Evolutionary conservation across 1,284 basidiomycete species (phyloP), one percentile per base, ranked within the genome.

Genomic region (Testicularia cyperi): DNA sequence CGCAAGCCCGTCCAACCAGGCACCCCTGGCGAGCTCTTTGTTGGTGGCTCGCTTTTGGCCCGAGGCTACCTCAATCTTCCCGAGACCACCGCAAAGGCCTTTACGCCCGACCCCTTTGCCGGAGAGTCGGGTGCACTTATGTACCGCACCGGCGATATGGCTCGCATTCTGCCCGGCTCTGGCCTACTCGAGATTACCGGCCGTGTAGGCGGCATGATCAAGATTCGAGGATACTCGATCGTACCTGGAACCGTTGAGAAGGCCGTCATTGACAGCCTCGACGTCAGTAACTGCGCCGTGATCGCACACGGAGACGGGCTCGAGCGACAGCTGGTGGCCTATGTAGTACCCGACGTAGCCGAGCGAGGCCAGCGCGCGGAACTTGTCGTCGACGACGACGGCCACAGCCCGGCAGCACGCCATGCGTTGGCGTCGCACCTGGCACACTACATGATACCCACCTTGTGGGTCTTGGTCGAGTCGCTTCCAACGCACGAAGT

Each of bases 391-490:
- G 67, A 70, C 37, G 62, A 67, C 28, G 64, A 68, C 38, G 73
- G 72, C 4, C 52, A 69, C 58, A 75, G 73, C 31, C 65, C 73
- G 13, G 26, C 38, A 20, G 70, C 73, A 22, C 56, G 72, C 21
- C 48, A 65, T 24, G 41, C 55, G 16, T 60, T 75, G 28, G 39
- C 54, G 0, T 16, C 44, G 15, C 44, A 58, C 25, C 58, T 75
- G 13, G 73, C 73, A 3, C 73, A 72, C 40, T 75, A 75, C 53
- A 75, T 75, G 73, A 62, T 75, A 18, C 73, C 74, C 2, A 62
- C 73, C 0, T 47, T 75, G 18, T 75, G 74, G 74, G 62, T 75
- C 6, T 58, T 60, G 15, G 48, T 75, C 30, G 57, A 73, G 14
- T 60, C 54, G 29, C 45, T 75, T 2, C 74, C 74, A 8, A 74